Evolutionary conservation across 208 protist genomes (phyloP).

Genomic region (Trichomonas vaginalis): DNA sequence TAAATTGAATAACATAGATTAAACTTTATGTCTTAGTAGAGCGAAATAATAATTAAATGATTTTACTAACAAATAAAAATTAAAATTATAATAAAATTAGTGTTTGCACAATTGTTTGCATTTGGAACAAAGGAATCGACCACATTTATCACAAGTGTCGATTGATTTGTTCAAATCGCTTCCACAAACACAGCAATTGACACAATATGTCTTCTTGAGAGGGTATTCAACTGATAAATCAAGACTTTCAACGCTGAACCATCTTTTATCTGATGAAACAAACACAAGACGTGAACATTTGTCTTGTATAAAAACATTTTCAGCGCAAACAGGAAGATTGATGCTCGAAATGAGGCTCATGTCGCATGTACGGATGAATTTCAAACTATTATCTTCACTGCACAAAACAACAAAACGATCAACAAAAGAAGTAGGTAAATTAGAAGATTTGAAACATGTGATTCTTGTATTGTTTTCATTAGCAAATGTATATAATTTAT

Average conservation of each 20-base stretch:
- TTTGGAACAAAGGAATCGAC: not conserved
- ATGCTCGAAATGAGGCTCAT: not conserved
- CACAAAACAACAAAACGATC: not conserved
- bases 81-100: not conserved
- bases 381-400: not conserved
- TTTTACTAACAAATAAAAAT: not conserved
- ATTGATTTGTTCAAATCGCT: not conserved
- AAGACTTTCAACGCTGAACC: not conserved
- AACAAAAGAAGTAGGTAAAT: not conserved
- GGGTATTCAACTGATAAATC: not conserved
- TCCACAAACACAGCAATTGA: not conserved
- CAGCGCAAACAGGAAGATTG: not conserved
- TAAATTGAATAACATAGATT: too few relatives aligned
- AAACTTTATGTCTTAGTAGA: too few relatives aligned
- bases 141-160: not conserved
- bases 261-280: not conserved
- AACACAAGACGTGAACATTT: not conserved
- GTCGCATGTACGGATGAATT: not conserved
- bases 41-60: not conserved
- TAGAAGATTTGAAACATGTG: not conserved
- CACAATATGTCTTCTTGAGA: not conserved
- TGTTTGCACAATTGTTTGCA: not conserved
- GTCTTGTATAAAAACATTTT: not conserved
- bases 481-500: not conserved
- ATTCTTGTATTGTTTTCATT: not conserved